phyloP scores from a whole-genome alignment of 129 eudicot genomes.

The Ambrosia artemisiifolia region DNA sequence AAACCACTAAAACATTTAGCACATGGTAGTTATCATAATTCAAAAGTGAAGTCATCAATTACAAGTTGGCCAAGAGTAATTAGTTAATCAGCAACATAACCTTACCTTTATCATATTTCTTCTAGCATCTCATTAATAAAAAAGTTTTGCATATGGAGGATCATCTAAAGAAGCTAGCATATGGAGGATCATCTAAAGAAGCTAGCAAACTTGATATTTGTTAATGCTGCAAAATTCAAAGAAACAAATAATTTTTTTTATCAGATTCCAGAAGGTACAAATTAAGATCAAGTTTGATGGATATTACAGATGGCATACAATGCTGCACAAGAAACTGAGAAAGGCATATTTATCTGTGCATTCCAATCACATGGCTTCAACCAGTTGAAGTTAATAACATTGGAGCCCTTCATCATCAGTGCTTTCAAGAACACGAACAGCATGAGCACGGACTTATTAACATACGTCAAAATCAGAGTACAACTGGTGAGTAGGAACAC shows the following conservation, averaged over 20 bases:
- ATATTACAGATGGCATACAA: constrained; percentile 46
- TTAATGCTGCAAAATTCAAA: constrained; percentile 51
- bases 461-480: background rate
- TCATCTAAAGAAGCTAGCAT: too few species aligned
- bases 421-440: constrained; percentile 95
- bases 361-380: constrained; percentile 96
- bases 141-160: constrained; percentile 93
- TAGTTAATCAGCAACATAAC: too few species aligned
- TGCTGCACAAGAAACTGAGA: constrained; percentile 93
- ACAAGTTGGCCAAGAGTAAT: too few species aligned
- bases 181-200: constrained; percentile 93
- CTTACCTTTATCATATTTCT: constrained; percentile 90
- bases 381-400: constrained; percentile 93
- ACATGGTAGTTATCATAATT: too few species aligned
- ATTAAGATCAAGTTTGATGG: background rate
- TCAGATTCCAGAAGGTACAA: constrained; percentile 9
- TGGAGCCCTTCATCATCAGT: constrained; percentile 98
- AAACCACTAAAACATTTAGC: too few species aligned
- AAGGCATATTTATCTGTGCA: constrained; percentile 90
- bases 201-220: constrained; percentile 94
- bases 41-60: too few species aligned
- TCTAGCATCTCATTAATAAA: constrained; percentile 82
- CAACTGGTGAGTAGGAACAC: too few species aligned
- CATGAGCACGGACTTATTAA: constrained; percentile 96
- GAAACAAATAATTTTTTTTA: too few species aligned